Conservation (phyloP, 2,329 filamentous ascomycete species). For the Gnomoniopsis sp. region DNA sequence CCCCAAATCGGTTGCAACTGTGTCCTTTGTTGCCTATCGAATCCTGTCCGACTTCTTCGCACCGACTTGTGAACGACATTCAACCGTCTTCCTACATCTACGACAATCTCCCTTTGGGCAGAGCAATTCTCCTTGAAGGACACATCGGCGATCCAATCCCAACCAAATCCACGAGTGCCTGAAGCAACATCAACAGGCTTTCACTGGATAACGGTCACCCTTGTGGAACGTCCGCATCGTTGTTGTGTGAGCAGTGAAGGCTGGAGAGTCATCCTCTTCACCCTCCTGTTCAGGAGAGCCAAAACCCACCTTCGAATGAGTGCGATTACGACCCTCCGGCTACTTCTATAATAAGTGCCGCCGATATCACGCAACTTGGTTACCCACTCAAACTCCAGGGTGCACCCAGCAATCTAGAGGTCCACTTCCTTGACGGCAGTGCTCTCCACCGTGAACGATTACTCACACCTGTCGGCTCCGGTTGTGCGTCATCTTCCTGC, state of each 20-base stretch:
- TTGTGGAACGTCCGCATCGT: neutral
- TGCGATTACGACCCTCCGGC: slow-evolving; percentile 33
- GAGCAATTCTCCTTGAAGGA: neutral
- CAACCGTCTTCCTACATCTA: neutral
- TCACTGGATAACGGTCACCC: neutral
- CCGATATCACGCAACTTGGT: slow-evolving; percentile 29
- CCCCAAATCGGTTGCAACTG: slow-evolving; percentile 10
- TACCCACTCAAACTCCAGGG: slow-evolving; percentile 27
- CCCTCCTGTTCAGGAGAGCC: slow-evolving; percentile 39
- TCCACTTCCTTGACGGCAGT: slow-evolving; percentile 16
- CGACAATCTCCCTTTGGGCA: neutral
- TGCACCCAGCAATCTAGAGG: slow-evolving; percentile 17
- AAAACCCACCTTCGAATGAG: slow-evolving; percentile 36
- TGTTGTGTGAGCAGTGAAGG: slow-evolving; percentile 30
- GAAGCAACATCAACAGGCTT: neutral
- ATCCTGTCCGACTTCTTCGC: neutral
- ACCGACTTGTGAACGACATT: neutral
- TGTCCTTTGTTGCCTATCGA: slow-evolving; percentile 8
- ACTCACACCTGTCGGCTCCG: slow-evolving; percentile 8
- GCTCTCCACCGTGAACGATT: slow-evolving; percentile 13
- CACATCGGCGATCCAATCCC: slow-evolving; percentile 1
- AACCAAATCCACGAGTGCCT: neutral
- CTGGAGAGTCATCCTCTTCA: slow-evolving; percentile 48
- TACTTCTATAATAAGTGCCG: slow-evolving; percentile 31
- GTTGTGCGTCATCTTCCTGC: neutral